These are phyloP conservation scores for Eucalyptus erythrocorys DNA, from an alignment of 345 rosid species.

Conservation along the genomic window DNA sequence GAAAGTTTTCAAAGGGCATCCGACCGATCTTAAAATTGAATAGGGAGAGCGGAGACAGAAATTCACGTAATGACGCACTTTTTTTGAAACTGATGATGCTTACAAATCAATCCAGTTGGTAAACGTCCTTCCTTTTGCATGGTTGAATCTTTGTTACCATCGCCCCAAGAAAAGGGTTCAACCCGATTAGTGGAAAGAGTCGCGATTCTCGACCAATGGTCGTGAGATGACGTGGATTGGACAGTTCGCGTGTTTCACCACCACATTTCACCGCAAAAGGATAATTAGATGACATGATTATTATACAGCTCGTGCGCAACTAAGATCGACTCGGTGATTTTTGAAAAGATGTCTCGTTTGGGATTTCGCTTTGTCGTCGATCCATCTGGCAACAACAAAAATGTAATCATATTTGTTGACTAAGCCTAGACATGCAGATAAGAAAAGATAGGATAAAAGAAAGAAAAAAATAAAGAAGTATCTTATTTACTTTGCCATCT, in stretches of 20 bases:
- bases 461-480: neutral
- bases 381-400: slow-evolving; percentile 29
- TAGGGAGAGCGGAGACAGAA: neutral
- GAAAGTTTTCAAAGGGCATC: neutral
- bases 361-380: neutral
- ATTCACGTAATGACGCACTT: neutral
- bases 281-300: neutral
- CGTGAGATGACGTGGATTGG: neutral
- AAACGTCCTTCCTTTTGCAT: neutral
- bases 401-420: slow-evolving; percentile 45
- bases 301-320: neutral
- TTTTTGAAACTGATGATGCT: neutral
- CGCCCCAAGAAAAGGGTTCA: neutral
- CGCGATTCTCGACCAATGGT: neutral
- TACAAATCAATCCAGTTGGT: neutral
- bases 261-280: neutral
- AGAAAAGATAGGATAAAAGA: neutral
- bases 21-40: neutral
- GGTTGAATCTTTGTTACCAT: neutral
- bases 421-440: neutral
- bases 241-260: neutral
- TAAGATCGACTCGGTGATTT: neutral
- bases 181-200: neutral
- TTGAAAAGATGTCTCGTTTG: neutral
- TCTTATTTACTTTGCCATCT: slow-evolving; percentile 3